Evolutionary conservation across 768 basidiomycete species (phyloP), one percentile per base, ranked within the genome.

Genomic region (Fomitopsis pulvina): DNA sequence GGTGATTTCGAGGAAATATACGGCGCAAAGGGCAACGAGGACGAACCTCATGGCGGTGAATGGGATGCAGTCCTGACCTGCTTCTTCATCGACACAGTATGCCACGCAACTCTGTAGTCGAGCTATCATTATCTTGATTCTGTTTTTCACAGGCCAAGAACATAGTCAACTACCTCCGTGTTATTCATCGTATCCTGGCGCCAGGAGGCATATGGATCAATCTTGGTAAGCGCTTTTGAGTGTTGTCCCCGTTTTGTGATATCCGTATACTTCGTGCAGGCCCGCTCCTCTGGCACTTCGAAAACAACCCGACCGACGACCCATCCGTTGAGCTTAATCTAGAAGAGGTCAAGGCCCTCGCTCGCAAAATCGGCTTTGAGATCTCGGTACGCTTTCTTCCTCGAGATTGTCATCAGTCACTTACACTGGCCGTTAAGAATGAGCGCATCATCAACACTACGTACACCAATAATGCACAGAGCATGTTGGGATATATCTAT

Each of bases 1-100:
- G 92, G 92, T 27, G 93, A 97, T 60, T 96, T 95, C 60, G 89
- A 92, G 59, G 93, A 94, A 58, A 83, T 95, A 16, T 97, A 95
- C 61, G 89, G 88, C 0, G 55, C 60, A 1, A 68, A 71, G 21
- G 64, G 64, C 14, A 68, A 68, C 14, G 72, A 77, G 26, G 71
- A 75, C 26, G 83, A 85, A 53, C 80, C 84, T 3, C 88, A 92
- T 45, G 70, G 77, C 2, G 90, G 86, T 11, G 66, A 79, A 57
- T 98, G 92, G 92, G 83, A 95, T 56, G 88, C 87, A 0, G 77
- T 98, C 6, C 66, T 96, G 55, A 97, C 93, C 1, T 97, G 92
- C 63, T 98, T 97, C 76, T 98, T 97, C 72, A 85, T 98, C 44
- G 94, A 99, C 61, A 96, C 93, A 3, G 92, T 92, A 57, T 53